These are phyloP conservation scores for Linderniella brevidens DNA, from an alignment of 257 asterid genomes.

Conservation along the genomic window DNA sequence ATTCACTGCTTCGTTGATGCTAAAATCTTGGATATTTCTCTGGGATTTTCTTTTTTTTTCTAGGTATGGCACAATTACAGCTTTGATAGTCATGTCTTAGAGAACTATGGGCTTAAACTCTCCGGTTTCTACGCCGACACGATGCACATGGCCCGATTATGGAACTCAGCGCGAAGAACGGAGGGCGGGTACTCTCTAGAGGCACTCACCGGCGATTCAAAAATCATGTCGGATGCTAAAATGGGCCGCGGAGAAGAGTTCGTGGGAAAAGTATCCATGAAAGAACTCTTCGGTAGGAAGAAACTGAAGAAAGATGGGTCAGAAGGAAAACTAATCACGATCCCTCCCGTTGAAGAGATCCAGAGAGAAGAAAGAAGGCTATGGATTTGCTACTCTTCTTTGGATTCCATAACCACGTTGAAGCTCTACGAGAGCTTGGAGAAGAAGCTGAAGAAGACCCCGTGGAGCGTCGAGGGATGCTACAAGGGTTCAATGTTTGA, in stretches of 20 bases:
- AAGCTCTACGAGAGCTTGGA: slow-evolving; percentile 76
- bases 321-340: slow-evolving; percentile 54
- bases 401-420: slow-evolving; percentile 84
- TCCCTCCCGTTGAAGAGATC: slow-evolving; percentile 83
- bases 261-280: slow-evolving; percentile 89
- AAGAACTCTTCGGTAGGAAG: slow-evolving; percentile 62
- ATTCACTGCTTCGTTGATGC: too few species aligned
- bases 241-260: slow-evolving; percentile 39
- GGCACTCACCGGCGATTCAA: slow-evolving; percentile 63
- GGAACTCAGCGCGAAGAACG: slow-evolving; percentile 75
- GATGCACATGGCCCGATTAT: slow-evolving; percentile 97
- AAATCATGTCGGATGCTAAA: slow-evolving; percentile 61
- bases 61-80: slow-evolving; percentile 99
- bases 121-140: slow-evolving; percentile 92
- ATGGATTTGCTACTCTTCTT: slow-evolving; percentile 89
- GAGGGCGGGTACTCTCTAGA: slow-evolving; percentile 92
- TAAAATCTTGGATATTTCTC: too few species aligned
- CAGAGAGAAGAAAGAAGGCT: slow-evolving; percentile 55
- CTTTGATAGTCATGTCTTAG: slow-evolving; percentile 77
- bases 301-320: slow-evolving; percentile 78
- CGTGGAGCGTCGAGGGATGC: slow-evolving; percentile 64
- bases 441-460: slow-evolving; percentile 34
- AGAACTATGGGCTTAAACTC: slow-evolving; percentile 68
- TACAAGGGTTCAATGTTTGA: slow-evolving; percentile 65
- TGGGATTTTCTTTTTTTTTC: slow-evolving; percentile 8